Evolutionary conservation across 768 basidiomycete species (phyloP).

Genomic region (Amyloporia xantha): DNA sequence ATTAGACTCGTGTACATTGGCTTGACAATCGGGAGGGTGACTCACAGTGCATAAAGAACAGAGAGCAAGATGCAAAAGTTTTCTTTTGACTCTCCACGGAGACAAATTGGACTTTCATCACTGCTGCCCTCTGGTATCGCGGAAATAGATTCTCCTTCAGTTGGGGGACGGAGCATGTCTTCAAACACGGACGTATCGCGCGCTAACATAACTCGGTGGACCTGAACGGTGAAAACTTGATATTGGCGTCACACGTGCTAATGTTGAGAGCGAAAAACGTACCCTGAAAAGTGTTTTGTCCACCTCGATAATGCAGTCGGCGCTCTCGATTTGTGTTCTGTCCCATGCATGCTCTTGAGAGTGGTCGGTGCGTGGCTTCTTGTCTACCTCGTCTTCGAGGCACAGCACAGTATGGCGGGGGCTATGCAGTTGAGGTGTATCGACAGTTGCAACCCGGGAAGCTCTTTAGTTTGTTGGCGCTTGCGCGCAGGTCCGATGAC

Average conservation of each 20-base stretch:
- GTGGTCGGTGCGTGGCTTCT: no score
- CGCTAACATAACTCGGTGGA: conserved; percentile 23
- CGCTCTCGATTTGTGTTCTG: conserved; percentile 49
- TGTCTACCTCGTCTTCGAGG: neutral
- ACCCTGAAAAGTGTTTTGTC: conserved; percentile 66
- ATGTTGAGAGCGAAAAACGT: conserved; percentile 22
- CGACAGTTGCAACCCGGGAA: no score
- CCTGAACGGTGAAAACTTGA: no score
- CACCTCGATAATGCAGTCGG: conserved; percentile 60
- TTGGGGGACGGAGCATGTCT: conserved; percentile 23
- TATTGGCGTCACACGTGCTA: no score
- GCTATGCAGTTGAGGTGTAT: no score
- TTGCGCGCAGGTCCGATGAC: conserved; percentile 14
- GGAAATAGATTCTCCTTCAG: conserved; percentile 9
- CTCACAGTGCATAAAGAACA: conserved; percentile 35
- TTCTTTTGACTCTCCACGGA: conserved; percentile 31
- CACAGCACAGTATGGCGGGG: no score
- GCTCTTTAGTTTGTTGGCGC: conserved; percentile 10
- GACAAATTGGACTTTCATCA: conserved; percentile 30
- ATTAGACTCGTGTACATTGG: neutral
- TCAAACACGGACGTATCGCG: conserved; percentile 27
- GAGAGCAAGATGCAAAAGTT: conserved; percentile 36
- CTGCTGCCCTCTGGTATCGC: conserved; percentile 17
- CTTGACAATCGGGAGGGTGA: conserved; percentile 1
- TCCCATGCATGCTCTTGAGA: no score